Base-by-base conservation (phyloP, 2,329 filamentous ascomycete genomes). In the Cytospora chrysosperma region DNA sequence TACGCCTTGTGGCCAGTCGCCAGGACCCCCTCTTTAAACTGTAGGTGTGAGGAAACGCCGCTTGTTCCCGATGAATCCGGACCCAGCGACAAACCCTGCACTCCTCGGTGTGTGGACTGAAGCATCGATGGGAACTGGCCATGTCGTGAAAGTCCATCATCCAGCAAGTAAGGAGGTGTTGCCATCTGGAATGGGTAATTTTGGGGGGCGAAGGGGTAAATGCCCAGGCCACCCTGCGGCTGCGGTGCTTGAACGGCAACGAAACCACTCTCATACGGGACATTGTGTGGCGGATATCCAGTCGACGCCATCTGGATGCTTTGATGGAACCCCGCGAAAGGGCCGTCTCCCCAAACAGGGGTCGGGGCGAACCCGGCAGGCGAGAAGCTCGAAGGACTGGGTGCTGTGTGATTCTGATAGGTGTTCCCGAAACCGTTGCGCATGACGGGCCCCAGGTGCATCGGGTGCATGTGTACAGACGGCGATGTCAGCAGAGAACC, bases 1-100 rank as follows among this genome's bases (percentile, higher is more conserved):
- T 93, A 93, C 34, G 88, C 84, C 68, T 82, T 82, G 72, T 93
- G 88, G n/a, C 90, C 90, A 76, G 87, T 88, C 17, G 83, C 79
- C 27, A 93, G 76, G 2, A 85, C 85, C 67, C 86, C 88, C 67
- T 92, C 89, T 67, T 86, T 88, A 71, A 91, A 91, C 10, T 75
- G 76, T 19, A 71, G 60, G 19, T 75, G 74, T 4, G 75, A 70
- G 19, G 72, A 65, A 21, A 60, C 64, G 8, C 74, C 74, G 58
- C 65, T 67, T 66, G 60, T 50, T 43, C 47, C 54, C 49, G 61
- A n/a, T 15, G 65, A 57, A 17, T 61, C 57, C 5, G 70, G 65
- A 49, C 64, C 67, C n/a, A 69, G 65, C 4, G 71, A 70, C 47
- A 74, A 57, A 17, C 68, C 66, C 50, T 72, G 69, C 24, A 71